A percentile compares a stretch with the other conserved stretches of the same genome.
These are phyloP conservation scores for Moniliella sp. DNA, from an alignment of 1,284 basidiomycete species.

Conservation along the genomic window DNA sequence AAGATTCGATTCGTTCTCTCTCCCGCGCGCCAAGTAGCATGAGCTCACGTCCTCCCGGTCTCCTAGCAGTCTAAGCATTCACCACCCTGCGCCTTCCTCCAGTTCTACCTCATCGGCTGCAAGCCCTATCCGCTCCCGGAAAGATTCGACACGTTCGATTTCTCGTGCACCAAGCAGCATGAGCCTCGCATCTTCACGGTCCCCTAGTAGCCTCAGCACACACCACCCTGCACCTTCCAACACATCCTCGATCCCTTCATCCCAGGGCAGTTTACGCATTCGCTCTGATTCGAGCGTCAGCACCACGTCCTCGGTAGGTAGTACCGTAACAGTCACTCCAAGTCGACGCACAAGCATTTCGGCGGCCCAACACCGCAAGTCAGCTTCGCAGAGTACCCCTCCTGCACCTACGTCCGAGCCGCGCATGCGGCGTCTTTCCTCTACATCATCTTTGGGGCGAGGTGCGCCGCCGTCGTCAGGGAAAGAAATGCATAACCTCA, in stretches of 20 bases:
- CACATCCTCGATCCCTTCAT: background rate
- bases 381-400: background rate
- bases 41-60: conserved; percentile 1
- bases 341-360: background rate
- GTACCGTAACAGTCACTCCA: background rate
- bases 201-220: background rate
- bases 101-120: background rate
- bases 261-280: background rate
- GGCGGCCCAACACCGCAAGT: background rate
- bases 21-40: too few species aligned
- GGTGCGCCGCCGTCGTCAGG: too few species aligned
- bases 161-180: background rate
- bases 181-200: conserved; percentile 1
- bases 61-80: background rate
- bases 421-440: too few species aligned
- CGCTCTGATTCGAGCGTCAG: background rate
- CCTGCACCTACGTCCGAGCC: background rate
- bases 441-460: background rate
- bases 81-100: background rate
- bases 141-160: conserved; percentile 1
- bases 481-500: too few species aligned
- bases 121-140: background rate
- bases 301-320: background rate
- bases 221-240: background rate
- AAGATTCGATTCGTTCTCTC: conserved; percentile 1